Conservation (phyloP, 1,284 basidiomycete genomes). For the Sparassis latifolia region DNA sequence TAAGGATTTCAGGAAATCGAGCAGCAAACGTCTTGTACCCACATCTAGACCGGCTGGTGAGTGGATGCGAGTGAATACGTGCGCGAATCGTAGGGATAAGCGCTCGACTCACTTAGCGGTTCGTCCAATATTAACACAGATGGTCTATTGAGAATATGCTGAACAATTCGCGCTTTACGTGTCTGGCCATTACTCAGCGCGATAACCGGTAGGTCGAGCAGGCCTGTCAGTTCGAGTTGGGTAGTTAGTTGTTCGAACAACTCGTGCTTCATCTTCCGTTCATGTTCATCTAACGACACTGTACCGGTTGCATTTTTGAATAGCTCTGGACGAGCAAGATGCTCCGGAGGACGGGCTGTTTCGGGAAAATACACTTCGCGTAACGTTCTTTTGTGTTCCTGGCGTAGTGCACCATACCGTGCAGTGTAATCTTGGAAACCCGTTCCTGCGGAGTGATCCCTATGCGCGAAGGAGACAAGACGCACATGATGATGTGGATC, state of each 20-base stretch:
- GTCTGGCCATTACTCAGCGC: slow-evolving; percentile 92
- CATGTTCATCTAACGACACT: slow-evolving; percentile 7
- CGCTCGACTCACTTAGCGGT: slow-evolving; percentile 58
- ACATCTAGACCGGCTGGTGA: slow-evolving; percentile 70
- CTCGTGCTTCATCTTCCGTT: slow-evolving; percentile 22
- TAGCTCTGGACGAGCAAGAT: slow-evolving; percentile 21
- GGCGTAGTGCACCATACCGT: slow-evolving; percentile 80
- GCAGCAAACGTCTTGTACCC: slow-evolving; percentile 48
- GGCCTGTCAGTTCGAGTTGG: slow-evolving; percentile 46
- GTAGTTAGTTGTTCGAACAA: slow-evolving; percentile 46
- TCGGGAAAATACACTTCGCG: slow-evolving; percentile 64
- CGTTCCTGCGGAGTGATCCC: slow-evolving; percentile 46
- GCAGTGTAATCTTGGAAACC: slow-evolving; percentile 92
- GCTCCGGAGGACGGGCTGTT: slow-evolving; percentile 25
- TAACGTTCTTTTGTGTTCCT: slow-evolving; percentile 74
- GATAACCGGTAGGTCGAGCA: slow-evolving; percentile 79
- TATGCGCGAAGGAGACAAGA: slow-evolving; percentile 71
- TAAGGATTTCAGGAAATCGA: slow-evolving; percentile 51
- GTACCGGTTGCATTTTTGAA: slow-evolving; percentile 18
- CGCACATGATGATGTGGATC: slow-evolving; percentile 50
- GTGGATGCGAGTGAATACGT: background rate
- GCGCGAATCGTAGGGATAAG: slow-evolving; percentile 1
- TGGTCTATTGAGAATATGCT: slow-evolving; percentile 67
- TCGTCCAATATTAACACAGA: slow-evolving; percentile 80
- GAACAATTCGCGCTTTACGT: slow-evolving; percentile 77